These are phyloP conservation scores for Myrica gale DNA, from an alignment of 306 rosid species.

Conservation along the genomic window DNA sequence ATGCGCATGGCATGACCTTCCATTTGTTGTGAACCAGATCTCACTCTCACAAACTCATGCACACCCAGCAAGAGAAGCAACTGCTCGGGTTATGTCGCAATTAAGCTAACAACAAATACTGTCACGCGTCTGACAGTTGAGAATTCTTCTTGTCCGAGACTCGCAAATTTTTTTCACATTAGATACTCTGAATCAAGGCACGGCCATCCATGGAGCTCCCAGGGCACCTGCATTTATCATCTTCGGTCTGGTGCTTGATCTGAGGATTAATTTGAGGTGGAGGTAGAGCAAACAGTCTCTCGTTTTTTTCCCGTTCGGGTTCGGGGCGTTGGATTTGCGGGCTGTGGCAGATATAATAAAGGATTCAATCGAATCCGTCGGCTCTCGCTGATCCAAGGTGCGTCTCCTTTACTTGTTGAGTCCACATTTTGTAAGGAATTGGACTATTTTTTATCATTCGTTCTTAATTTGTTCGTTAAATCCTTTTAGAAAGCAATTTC, in stretches of 20 bases:
- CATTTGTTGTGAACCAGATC: slow-evolving; percentile 15
- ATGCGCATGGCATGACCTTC: too few species aligned
- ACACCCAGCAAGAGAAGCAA: slow-evolving; percentile 6
- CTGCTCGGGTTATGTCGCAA: neutral
- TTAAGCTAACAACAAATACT: neutral
- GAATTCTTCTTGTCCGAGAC: slow-evolving; percentile 4
- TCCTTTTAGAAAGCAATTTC: too few species aligned
- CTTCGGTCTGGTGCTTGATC: neutral
- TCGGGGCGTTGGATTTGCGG: neutral
- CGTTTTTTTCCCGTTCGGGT: neutral
- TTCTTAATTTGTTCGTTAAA: too few species aligned
- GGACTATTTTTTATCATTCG: neutral
- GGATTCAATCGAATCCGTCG: neutral
- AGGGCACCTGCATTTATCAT: neutral
- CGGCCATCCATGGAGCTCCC: neutral
- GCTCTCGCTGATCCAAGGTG: neutral
- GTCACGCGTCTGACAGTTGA: neutral
- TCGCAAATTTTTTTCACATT: too few species aligned
- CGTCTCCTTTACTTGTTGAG: neutral
- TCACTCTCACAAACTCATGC: slow-evolving; percentile 3
- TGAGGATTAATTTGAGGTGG: neutral
- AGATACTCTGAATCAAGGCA: neutral
- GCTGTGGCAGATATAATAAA: neutral
- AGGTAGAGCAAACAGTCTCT: slow-evolving; percentile 8
- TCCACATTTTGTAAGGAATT: neutral